Conservation (phyloP, 805 yeast species). For the Lipomyces oligophaga region DNA sequence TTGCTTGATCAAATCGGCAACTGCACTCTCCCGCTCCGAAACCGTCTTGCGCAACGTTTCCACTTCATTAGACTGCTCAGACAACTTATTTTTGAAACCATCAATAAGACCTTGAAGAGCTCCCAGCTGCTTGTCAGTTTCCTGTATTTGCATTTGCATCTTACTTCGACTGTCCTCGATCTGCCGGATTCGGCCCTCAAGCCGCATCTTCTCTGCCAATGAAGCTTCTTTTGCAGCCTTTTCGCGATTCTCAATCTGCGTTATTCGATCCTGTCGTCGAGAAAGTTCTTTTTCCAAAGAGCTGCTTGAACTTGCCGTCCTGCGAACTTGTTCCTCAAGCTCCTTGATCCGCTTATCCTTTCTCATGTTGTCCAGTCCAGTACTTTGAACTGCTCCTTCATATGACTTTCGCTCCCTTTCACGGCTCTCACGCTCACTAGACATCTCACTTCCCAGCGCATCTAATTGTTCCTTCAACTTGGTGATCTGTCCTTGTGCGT, state of each 20-base stretch:
- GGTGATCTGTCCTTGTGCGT: slow-evolving; percentile 3
- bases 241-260: slow-evolving; percentile 15
- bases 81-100: slow-evolving; percentile 29
- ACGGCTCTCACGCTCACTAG: slow-evolving; percentile 17
- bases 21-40: slow-evolving; percentile 32
- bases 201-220: slow-evolving; percentile 11
- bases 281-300: slow-evolving; percentile 39
- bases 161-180: slow-evolving; percentile 30
- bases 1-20: slow-evolving; percentile 34
- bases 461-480: slow-evolving; percentile 9
- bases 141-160: slow-evolving; percentile 14
- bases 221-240: slow-evolving; percentile 8
- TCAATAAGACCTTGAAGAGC: slow-evolving; percentile 28
- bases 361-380: slow-evolving; percentile 34
- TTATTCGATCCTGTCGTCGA: slow-evolving; percentile 16
- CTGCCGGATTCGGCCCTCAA: slow-evolving; percentile 19
- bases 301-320: slow-evolving; percentile 32
- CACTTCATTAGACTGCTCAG: slow-evolving; percentile 37
- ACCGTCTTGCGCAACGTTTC: slow-evolving; percentile 30
- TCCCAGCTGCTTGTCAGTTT: slow-evolving; percentile 24
- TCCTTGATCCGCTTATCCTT: slow-evolving; percentile 31
- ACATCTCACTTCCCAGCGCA: slow-evolving; percentile 11
- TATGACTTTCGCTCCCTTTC: slow-evolving; percentile 9
- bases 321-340: slow-evolving; percentile 40
- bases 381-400: slow-evolving; percentile 29